Evolutionary conservation across 1,139 yeast genomes (phyloP).

Genomic region (Sugiyamaella neomexicana): DNA sequence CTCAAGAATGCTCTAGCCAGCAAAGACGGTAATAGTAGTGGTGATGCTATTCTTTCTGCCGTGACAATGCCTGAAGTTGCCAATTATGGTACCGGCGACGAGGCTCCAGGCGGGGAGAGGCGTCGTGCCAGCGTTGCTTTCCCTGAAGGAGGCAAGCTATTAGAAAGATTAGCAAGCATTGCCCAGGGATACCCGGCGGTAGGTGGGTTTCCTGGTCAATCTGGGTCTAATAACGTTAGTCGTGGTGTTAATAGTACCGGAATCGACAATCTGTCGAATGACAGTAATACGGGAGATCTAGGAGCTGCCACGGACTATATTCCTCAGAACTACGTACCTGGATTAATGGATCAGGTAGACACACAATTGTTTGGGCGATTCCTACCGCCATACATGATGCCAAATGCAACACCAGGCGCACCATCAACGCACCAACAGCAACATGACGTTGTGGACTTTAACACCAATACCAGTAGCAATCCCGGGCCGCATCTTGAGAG

Average conservation of each 20-base stretch:
- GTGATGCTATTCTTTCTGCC: background rate
- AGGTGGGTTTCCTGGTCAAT: constrained; percentile 4
- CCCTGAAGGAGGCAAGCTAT: constrained; percentile 14
- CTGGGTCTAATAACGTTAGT: background rate
- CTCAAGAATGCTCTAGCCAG: constrained; percentile 4
- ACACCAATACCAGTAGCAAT: too few relatives aligned
- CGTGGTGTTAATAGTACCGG: background rate
- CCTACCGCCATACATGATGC: constrained; percentile 77
- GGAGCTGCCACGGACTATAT: constrained; percentile 1
- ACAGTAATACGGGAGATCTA: background rate
- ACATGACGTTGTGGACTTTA: background rate
- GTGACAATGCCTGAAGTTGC: constrained; percentile 17
- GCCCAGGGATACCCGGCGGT: constrained; percentile 14
- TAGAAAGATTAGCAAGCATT: constrained; percentile 15
- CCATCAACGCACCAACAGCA: background rate
- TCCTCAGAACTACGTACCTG: constrained; percentile 56
- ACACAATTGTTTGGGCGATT: constrained; percentile 80
- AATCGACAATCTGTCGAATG: background rate
- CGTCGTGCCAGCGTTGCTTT: constrained; percentile 17
- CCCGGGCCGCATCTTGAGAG: background rate
- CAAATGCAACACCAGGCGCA: background rate
- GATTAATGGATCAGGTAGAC: constrained; percentile 80
- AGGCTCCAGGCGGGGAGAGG: constrained; percentile 6
- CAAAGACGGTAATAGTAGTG: background rate
- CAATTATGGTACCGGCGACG: constrained; percentile 18